Conservation (phyloP, 257 asterid genomes). For the Nicotiana paniculata region DNA sequence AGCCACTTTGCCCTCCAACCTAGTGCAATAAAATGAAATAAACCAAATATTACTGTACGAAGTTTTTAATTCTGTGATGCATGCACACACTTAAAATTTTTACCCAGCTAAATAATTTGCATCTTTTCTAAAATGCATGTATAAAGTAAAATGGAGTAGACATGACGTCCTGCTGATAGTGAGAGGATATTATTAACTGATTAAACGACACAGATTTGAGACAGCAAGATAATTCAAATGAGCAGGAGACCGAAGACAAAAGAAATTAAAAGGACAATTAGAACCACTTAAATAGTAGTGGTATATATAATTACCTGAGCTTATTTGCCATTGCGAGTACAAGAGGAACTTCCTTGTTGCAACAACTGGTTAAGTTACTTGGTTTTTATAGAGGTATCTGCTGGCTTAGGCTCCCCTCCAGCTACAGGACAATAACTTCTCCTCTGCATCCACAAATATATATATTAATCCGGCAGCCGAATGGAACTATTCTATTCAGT, state of each 20-base stretch:
- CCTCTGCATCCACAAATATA: background rate
- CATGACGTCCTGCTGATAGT: background rate
- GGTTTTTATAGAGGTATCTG: background rate
- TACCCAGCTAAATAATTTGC: background rate
- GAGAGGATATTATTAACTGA: background rate
- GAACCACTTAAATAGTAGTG: background rate
- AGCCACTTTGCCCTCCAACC: background rate
- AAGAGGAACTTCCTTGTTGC: background rate
- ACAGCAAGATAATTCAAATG: background rate
- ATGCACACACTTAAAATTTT: background rate
- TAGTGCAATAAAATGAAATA: background rate
- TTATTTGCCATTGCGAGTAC: background rate
- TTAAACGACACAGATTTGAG: background rate
- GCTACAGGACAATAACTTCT: background rate
- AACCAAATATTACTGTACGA: too few species aligned
- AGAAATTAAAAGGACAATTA: background rate
- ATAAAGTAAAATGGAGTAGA: background rate
- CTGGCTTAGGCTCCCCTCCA: background rate
- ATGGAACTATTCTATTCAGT: background rate
- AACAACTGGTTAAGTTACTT: background rate
- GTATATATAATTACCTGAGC: background rate
- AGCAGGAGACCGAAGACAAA: background rate
- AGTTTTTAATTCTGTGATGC: background rate
- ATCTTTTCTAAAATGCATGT: background rate
- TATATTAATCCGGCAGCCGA: background rate